A percentile compares a stretch with the other conserved stretches of the same genome.
phyloP scores from a whole-genome alignment of 257 asterid genomes.

The Nicotiana tabacum region DNA sequence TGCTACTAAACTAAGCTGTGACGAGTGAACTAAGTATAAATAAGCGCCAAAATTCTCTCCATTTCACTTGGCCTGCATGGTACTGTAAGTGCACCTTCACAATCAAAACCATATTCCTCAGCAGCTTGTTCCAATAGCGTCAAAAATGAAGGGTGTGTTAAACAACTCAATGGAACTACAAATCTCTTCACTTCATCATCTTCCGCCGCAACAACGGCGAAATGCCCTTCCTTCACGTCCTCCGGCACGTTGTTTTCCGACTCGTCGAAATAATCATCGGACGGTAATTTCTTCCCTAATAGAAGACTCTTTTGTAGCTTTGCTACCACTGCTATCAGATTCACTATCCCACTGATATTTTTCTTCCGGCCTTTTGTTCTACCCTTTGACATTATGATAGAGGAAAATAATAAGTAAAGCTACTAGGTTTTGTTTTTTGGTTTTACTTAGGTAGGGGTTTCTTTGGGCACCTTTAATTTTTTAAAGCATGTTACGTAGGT shows the following conservation, averaged over 20 bases:
- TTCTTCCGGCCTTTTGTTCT: constrained; percentile 23
- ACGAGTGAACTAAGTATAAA: neutral
- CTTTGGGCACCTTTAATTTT: neutral
- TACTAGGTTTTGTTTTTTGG: neutral
- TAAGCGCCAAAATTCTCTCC: constrained; percentile 20
- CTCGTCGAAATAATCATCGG: constrained; percentile 17
- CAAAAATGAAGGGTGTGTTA: constrained; percentile 30
- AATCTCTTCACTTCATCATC: constrained; percentile 27
- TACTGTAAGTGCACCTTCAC: constrained; percentile 33
- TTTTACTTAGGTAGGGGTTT: neutral
- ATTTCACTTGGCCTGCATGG: constrained; percentile 37
- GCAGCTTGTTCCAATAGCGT: constrained; percentile 37
- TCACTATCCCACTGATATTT: constrained; percentile 26
- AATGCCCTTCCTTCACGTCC: constrained; percentile 51
- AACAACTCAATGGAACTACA: constrained; percentile 27
- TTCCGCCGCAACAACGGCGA: constrained; percentile 32
- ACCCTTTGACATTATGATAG: constrained; percentile 9
- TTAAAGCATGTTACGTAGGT: neutral
- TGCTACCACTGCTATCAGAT: neutral
- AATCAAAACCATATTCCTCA: constrained; percentile 42
- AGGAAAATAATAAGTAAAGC: neutral
- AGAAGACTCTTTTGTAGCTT: constrained; percentile 47
- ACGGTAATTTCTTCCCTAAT: constrained; percentile 23
- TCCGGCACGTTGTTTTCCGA: constrained; percentile 32
- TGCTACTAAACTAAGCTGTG: neutral